These are phyloP conservation scores for Salix koriyanagi DNA, from an alignment of 345 rosid genomes.

Conservation along the genomic window DNA sequence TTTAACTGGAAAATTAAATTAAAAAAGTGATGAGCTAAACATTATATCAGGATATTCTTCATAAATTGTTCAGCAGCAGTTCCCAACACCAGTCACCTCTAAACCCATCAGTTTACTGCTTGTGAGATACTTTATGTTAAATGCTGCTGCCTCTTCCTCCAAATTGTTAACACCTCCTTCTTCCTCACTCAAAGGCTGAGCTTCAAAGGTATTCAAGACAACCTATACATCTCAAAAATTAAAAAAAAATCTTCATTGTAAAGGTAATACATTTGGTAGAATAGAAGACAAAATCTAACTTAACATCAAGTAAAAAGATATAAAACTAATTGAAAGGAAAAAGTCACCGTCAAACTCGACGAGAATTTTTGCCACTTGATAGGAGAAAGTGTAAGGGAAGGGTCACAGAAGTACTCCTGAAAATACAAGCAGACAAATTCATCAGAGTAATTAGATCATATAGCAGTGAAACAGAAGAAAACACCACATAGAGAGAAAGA, in stretches of 20 bases:
- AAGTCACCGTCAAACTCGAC: constrained; percentile 67
- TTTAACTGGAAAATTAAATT: constrained; percentile 56
- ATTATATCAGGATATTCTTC: constrained; percentile 9
- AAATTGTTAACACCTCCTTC: constrained; percentile 85
- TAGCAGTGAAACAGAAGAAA: background rate
- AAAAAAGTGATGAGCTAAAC: background rate
- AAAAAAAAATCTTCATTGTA: constrained; percentile 2
- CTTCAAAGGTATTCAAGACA: constrained; percentile 85
- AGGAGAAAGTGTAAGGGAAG: constrained; percentile 62
- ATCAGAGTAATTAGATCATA: background rate
- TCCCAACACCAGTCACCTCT: constrained; percentile 52
- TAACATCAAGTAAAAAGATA: background rate
- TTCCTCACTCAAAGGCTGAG: constrained; percentile 96
- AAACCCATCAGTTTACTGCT: constrained; percentile 98
- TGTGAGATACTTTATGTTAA: constrained; percentile 88
- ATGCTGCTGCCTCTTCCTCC: constrained; percentile 93
- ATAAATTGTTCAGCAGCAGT: constrained; percentile 9
- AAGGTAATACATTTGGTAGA: background rate
- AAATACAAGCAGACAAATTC: constrained; percentile 16
- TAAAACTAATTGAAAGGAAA: background rate
- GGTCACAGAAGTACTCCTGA: constrained; percentile 90
- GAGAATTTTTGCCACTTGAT: constrained; percentile 91
- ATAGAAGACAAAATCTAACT: background rate
- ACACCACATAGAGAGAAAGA: background rate
- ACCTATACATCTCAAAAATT: constrained; percentile 47